Evolutionary conservation across 768 basidiomycete genomes (phyloP), one percentile per base, ranked within the genome.

Genomic region (Rhodosporidiobolus sp.): DNA sequence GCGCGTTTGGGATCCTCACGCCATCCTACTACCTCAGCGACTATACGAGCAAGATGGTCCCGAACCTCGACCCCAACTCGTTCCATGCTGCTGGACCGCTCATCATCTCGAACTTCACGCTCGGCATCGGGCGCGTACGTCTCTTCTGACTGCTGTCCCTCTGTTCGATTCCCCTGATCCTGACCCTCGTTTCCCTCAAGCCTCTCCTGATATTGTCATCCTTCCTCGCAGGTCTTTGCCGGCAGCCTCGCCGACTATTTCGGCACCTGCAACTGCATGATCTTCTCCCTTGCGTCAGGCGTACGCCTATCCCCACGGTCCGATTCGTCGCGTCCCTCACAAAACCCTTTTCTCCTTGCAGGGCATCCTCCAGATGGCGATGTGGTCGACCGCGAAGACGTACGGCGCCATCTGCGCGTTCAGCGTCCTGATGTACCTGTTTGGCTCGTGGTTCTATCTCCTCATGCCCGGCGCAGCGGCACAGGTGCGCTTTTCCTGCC

Each of bases 181-280:
- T n/a, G n/a, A n/a, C n/a, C n/a, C n/a, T n/a, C n/a, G n/a, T n/a
- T n/a, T n/a, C n/a, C n/a, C n/a, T n/a, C n/a, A n/a, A n/a, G n/a
- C n/a, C n/a, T n/a, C n/a, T n/a, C n/a, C n/a, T n/a, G n/a, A n/a
- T n/a, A n/a, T n/a, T n/a, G n/a, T n/a, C n/a, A n/a, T n/a, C n/a
- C n/a, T n/a, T n/a, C n/a, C n/a, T n/a, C n/a, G n/a, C n/a, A n/a
- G n/a, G n/a, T 73, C 49, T 52, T 57, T 52, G 74, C 79, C 4
- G 80, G 80, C 22, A 69, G 65, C 45, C 63, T 79, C 5, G 70
- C 79, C 16, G 80, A 80, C 66, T 14, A 38, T 1, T 59, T 80
- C 52, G 80, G 80, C 0, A 78, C 80, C 0, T 49, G 77, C 52
- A 80, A 80, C 70, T 76, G 73, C 52, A 77, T 77, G 63, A 73